Base-by-base conservation (phyloP, 1,139 yeast genomes). In the Zygosaccharomyces pseudobailii region DNA sequence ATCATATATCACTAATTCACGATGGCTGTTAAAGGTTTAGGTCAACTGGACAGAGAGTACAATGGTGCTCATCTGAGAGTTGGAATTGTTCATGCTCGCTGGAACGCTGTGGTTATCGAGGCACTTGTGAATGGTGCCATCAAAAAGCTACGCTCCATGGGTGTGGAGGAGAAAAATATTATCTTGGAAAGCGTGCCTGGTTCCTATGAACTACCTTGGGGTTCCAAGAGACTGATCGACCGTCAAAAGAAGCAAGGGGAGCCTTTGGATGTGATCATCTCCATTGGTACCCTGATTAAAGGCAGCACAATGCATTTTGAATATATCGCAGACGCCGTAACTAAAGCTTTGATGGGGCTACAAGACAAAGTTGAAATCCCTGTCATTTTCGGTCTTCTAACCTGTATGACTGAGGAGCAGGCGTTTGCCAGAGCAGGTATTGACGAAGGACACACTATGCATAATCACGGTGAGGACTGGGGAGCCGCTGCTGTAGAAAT, bases 401-500 rank as follows among this genome's bases (percentile, higher is more conserved):
- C 97, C 30, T 90, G 97, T 68, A 71, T 90, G 61, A 89, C 96
- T 24, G 96, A 89, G 57, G 92, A 84, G 61, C 98, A 92, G 71
- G 98, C 98, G 19, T 78, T 84, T 58, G 83, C 84, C 30, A 82
- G 98, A 69, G 96, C 97, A 8, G 98, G 97, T n/a, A 71, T 92
- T 54, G 78, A 83, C 51, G 87, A 83, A 42, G 76, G 74, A 24
- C 55, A 60, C 30, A 68, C 73, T 53, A 78, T 80, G 82, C 98
- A 92, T 70, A 92, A 92, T 72, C 98, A 92, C 65, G 98, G 98
- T 54, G 88, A 80, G 63, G 97, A 92, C 69, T 92, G 97, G 97
- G 98, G 95, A 59, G 92, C 95, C 39, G 97, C 97, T 50, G 97
- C 97, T n/a, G 96, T 92, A 33, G 98, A 92, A 72, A 90, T 89